Evolutionary conservation across 2,329 filamentous ascomycete genomes (phyloP).

Genomic region (Fusarium sp.): DNA sequence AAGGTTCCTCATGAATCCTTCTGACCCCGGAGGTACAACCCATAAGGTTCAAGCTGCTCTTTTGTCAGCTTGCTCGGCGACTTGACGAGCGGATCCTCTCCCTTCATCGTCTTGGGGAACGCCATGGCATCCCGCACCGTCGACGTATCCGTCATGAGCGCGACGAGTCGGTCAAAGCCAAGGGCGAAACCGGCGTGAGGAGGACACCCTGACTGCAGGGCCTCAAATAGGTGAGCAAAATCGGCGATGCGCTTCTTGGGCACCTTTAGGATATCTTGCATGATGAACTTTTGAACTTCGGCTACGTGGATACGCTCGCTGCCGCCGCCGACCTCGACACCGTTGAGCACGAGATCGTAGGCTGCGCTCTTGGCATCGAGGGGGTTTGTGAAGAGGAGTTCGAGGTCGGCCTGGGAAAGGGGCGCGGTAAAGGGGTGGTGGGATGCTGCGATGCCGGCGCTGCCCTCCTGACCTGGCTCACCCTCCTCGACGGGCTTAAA

Average conservation of each 20-base stretch:
- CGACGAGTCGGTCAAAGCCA: constrained; percentile 88
- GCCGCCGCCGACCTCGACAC: constrained; percentile 92
- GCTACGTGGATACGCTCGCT: constrained; percentile 92
- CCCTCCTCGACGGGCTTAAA: constrained; percentile 79
- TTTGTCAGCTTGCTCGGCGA: constrained; percentile 78
- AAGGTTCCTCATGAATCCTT: not conserved
- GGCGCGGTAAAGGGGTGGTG: constrained; percentile 98
- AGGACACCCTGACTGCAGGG: constrained; percentile 86
- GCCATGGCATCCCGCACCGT: constrained; percentile 94
- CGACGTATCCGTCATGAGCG: constrained; percentile 80
- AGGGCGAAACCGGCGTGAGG: constrained; percentile 95
- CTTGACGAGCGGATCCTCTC: constrained; percentile 85
- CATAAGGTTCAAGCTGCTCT: constrained; percentile 63
- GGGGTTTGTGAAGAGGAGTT: constrained; percentile 78
- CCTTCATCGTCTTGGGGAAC: constrained; percentile 93
- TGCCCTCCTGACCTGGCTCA: constrained; percentile 82
- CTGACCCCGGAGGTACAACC: constrained; percentile 49
- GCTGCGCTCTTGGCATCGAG: constrained; percentile 83
- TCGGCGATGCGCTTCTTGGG: constrained; percentile 76
- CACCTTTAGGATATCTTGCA: constrained; percentile 88
- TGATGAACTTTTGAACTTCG: constrained; percentile 83
- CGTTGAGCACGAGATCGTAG: constrained; percentile 96
- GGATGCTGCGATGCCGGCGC: constrained; percentile 83
- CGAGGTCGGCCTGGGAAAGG: constrained; percentile 76
- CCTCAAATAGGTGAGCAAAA: constrained; percentile 87